phyloP scores from a whole-genome alignment of 164 flowering plant genomes.

The Vitis rotundifolia region DNA sequence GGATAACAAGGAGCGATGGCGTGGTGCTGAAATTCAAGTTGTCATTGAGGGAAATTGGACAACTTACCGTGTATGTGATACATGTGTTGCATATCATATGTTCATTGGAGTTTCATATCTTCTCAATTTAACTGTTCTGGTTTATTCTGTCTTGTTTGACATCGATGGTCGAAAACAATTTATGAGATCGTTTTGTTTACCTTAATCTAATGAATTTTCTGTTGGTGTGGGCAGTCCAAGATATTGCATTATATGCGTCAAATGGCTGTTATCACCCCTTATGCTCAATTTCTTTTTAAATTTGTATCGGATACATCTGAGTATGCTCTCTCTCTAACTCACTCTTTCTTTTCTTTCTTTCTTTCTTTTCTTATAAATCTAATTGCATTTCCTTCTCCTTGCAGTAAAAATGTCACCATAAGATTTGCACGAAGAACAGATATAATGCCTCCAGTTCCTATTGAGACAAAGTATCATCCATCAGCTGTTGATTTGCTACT shows the following conservation, averaged over 20 bases:
- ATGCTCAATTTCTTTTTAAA: conserved; percentile 88
- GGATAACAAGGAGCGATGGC: conserved; percentile 77
- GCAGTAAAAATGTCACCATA: conserved; percentile 85
- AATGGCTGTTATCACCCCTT: conserved; percentile 98
- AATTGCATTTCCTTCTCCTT: conserved; percentile 6
- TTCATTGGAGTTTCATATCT: not conserved
- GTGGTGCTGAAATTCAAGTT: conserved; percentile 97
- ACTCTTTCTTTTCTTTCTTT: not conserved
- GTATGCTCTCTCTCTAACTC: conserved; percentile 46
- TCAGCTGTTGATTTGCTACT: conserved; percentile 94
- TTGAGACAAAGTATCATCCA: conserved; percentile 95
- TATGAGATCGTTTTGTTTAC: conserved; percentile 4
- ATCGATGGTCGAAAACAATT: not conserved
- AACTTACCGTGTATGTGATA: conserved; percentile 77
- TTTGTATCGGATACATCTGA: conserved; percentile 78
- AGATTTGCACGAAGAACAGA: conserved; percentile 91
- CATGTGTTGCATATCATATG: not conserved
- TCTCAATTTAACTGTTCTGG: not conserved
- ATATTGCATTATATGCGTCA: conserved; percentile 98
- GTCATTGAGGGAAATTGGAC: conserved; percentile 99
- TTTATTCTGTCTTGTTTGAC: conserved; percentile 5
- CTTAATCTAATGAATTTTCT: conserved; percentile 12
- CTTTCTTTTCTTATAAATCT: not conserved
- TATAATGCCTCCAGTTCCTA: conserved; percentile 95
- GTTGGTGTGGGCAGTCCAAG: conserved; percentile 70